Conservation (phyloP, 2,329 filamentous ascomycete genomes). For the Cladosporium sp. region DNA sequence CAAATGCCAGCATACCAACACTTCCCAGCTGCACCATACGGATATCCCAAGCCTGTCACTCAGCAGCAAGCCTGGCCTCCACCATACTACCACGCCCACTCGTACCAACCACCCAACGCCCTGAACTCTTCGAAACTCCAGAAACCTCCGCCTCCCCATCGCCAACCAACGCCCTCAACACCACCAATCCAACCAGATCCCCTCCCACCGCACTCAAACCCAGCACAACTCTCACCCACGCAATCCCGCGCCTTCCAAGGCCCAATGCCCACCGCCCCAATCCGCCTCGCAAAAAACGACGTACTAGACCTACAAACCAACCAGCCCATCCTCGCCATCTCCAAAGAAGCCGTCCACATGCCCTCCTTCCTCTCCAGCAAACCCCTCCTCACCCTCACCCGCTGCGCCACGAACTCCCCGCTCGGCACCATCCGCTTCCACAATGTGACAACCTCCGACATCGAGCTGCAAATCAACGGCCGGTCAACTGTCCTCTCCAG, state of each 20-base stretch:
- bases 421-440: constrained; percentile 20
- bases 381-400: constrained; percentile 17
- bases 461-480: constrained; percentile 19
- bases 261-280: constrained; percentile 16
- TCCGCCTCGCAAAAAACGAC: constrained; percentile 18
- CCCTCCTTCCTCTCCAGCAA: constrained; percentile 16
- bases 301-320: constrained; percentile 16
- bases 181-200: constrained; percentile 18
- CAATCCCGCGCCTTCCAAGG: constrained; percentile 16
- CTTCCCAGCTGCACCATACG: constrained; percentile 8
- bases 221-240: constrained; percentile 18
- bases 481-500: constrained; percentile 14
- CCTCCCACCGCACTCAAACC: constrained; percentile 21
- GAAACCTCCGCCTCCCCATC: not conserved
- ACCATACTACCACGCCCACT: constrained; percentile 4
- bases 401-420: constrained; percentile 5
- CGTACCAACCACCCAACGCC: not conserved
- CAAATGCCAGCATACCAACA: constrained; percentile 14
- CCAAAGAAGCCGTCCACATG: constrained; percentile 17
- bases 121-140: constrained; percentile 2
- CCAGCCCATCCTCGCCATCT: constrained; percentile 16
- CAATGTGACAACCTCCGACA: constrained; percentile 15
- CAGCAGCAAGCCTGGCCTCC: constrained; percentile 9
- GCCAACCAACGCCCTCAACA: not conserved
- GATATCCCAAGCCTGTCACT: constrained; percentile 1